Evolutionary conservation across 345 rosid genomes (phyloP), one percentile per base, ranked within the genome.

Genomic region (Salix brachista): DNA sequence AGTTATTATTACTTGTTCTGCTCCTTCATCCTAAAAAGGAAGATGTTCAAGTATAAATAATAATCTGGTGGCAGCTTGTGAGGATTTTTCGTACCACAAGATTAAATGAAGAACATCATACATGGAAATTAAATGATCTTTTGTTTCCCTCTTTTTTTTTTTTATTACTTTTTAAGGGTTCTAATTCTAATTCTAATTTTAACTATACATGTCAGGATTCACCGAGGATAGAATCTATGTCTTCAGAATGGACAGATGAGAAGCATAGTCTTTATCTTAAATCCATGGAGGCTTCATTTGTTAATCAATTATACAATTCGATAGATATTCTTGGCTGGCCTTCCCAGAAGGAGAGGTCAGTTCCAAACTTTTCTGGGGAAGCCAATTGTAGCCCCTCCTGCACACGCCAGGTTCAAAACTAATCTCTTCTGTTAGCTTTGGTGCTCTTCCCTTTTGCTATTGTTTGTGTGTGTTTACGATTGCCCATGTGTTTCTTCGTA

Each of bases 261-360:
- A 95, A 95, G 77, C 99, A 95, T 69, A 88, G 91, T 66, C 81
- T 89, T 78, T 95, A 90, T 80, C 94, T 95, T 71, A 87, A 95
- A 80, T 93, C 97, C 18, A 89, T 95, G 90, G 99, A 95, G 85
- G 86, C 97, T 48, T 85, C 98, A n/a, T 95, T 95, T 77, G 89
- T 93, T 25, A 71, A 90, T 69, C 97, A 93, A 78, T 76, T 93
- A 16, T 87, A 93, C 68, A 84, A 75, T 72, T 89, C 96, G 19
- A 64, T 84, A 65, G 83, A 86, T 70, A 75, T 62, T n/a, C 85
- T 83, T 25, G 85, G 86, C 48, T 73, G 85, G 82, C 77, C 36
- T 75, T 69, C 70, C 17, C 81, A 74, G n/a, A 85, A 86, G 23
- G 82, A 75, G 46, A 80, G 79, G 50, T 69, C 84, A 39, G 80